These are phyloP conservation scores for Rhodotorula sp. DNA, from an alignment of 1,284 basidiomycete genomes.

Conservation along the genomic window DNA sequence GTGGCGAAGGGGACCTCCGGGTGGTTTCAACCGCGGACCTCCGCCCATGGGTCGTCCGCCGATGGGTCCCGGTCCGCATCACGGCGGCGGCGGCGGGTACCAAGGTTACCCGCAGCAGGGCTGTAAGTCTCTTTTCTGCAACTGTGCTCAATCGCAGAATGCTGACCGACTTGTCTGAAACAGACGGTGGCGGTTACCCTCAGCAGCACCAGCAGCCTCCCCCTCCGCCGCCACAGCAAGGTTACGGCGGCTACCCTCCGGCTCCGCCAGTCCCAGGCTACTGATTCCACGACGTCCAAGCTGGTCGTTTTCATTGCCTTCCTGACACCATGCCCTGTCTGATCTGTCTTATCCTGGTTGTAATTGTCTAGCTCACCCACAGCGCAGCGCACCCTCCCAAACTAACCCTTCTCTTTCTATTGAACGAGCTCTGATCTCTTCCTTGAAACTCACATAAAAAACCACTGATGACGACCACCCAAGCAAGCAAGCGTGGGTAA, in stretches of 20 bases:
- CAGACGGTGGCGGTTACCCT: slow-evolving; percentile 17
- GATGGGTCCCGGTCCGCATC: slow-evolving; percentile 4
- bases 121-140: background rate
- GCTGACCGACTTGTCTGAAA: background rate
- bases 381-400: too few relatives aligned
- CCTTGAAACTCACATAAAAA: too few relatives aligned
- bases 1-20: slow-evolving; percentile 4
- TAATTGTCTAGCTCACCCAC: too few relatives aligned
- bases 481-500: too few relatives aligned
- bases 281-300: background rate
- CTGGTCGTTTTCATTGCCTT: background rate
- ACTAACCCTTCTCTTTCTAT: too few relatives aligned
- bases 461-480: too few relatives aligned
- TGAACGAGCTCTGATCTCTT: too few relatives aligned
- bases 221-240: background rate
- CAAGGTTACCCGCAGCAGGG: slow-evolving; percentile 9
- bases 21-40: slow-evolving; percentile 10
- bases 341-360: too few relatives aligned
- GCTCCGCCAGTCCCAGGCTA: background rate
- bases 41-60: slow-evolving; percentile 9
- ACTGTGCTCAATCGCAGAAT: too few relatives aligned
- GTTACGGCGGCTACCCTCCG: slow-evolving; percentile 15
- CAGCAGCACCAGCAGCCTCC: slow-evolving; percentile 9
- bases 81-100: slow-evolving; percentile 4
- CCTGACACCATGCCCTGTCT: background rate